Conservation (phyloP, 148 eudicot species). For the Rheum nobile region DNA sequence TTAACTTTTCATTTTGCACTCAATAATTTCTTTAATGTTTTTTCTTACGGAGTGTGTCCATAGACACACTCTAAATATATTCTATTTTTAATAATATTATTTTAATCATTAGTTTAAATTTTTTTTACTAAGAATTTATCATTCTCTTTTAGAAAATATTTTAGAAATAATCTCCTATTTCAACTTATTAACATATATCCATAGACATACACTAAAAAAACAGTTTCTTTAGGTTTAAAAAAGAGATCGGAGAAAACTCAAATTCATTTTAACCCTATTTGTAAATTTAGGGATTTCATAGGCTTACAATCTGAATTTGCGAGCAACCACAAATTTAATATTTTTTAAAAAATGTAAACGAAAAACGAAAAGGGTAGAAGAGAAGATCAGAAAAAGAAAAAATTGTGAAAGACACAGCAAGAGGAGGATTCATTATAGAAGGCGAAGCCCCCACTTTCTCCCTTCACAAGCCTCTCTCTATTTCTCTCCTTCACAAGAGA, state of each 20-base stretch:
- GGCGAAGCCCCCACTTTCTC: conserved; percentile 4
- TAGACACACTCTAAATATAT: too few species aligned
- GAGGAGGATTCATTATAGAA: neutral
- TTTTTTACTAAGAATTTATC: too few species aligned
- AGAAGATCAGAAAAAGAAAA: neutral
- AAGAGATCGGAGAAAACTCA: neutral
- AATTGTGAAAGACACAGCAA: conserved; percentile 2
- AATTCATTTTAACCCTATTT: neutral
- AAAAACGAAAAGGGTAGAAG: neutral
- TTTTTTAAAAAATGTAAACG: neutral
- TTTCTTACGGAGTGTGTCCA: too few species aligned
- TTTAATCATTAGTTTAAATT: too few species aligned
- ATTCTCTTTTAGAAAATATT: too few species aligned
- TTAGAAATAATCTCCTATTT: too few species aligned
- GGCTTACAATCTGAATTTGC: neutral
- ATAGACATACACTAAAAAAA: too few species aligned
- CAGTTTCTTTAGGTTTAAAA: too few species aligned
- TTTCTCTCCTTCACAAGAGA: neutral
- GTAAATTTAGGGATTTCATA: neutral
- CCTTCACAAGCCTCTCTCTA: neutral
- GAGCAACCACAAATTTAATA: neutral
- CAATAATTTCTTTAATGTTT: too few species aligned
- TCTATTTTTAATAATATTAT: too few species aligned
- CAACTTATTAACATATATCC: too few species aligned
- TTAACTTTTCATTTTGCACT: neutral